Conservation (phyloP, 73 alveolate genomes). For the Stentor coeruleus region DNA sequence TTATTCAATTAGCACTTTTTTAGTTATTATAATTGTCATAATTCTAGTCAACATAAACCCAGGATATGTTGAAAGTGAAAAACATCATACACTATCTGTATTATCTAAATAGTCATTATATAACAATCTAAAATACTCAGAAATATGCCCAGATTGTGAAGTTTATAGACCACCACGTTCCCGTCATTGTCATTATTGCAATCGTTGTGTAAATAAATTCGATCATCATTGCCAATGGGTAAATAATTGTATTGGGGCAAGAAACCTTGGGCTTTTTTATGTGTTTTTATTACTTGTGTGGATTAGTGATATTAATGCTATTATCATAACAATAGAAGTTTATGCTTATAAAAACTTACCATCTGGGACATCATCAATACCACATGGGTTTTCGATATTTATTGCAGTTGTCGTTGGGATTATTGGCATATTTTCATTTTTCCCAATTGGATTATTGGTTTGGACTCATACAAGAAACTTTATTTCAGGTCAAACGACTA, state of each 20-base stretch:
- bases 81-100: not conserved
- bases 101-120: not conserved
- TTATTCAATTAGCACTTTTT: not conserved
- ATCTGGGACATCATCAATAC: not conserved
- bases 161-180: conserved; percentile 29
- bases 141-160: conserved; percentile 34
- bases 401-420: conserved; percentile 1
- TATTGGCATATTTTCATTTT: not conserved
- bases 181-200: conserved; percentile 34
- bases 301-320: not conserved
- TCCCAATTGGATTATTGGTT: not conserved
- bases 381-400: not conserved
- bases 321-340: not conserved
- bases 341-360: not conserved
- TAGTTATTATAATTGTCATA: not conserved
- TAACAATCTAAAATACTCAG: not conserved
- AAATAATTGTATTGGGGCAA: conserved; percentile 37
- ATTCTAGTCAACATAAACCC: conserved; percentile 5
- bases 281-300: not conserved
- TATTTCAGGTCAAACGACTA: not conserved
- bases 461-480: not conserved
- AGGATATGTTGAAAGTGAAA: conserved; percentile 11
- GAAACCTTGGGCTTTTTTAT: conserved; percentile 12
- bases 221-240: conserved; percentile 43
- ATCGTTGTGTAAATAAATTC: conserved; percentile 32